A percentile compares a stretch with the other conserved stretches of the same genome.
phyloP scores from a whole-genome alignment of 1,139 yeast species.

The Cylindricascospora bacillispora region DNA sequence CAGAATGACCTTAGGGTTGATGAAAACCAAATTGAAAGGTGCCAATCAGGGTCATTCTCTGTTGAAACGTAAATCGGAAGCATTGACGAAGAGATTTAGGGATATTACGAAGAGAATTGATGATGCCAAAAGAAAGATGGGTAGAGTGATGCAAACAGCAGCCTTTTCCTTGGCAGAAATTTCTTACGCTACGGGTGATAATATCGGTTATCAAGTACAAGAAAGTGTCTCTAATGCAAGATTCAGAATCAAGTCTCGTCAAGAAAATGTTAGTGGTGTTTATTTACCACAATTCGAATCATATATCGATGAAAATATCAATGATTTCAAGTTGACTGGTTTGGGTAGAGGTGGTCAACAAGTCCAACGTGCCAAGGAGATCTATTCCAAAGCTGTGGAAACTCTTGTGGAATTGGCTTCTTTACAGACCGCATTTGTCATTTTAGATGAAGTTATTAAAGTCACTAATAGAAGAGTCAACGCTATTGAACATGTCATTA shows the following conservation, averaged over 20 bases:
- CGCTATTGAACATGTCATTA: slow-evolving; percentile 96
- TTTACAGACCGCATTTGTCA: slow-evolving; percentile 87
- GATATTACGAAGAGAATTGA: slow-evolving; percentile 91
- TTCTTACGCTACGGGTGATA: slow-evolving; percentile 92
- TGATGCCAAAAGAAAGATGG: slow-evolving; percentile 94
- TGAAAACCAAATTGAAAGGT: slow-evolving; percentile 93
- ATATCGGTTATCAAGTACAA: slow-evolving; percentile 88
- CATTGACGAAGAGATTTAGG: slow-evolving; percentile 88
- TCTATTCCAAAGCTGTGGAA: slow-evolving; percentile 90
- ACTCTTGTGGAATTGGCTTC: slow-evolving; percentile 93
- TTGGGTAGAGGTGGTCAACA: slow-evolving; percentile 98
- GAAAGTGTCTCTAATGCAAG: slow-evolving; percentile 87
- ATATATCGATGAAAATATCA: slow-evolving; percentile 67
- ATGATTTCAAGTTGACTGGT: slow-evolving; percentile 93
- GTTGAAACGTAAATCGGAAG: slow-evolving; percentile 91
- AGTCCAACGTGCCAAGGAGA: slow-evolving; percentile 86
- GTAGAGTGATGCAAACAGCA: slow-evolving; percentile 96
- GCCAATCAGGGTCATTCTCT: slow-evolving; percentile 94
- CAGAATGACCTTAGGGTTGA: slow-evolving; percentile 88
- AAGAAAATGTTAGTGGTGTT: slow-evolving; percentile 95
- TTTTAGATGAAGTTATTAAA: slow-evolving; percentile 92
- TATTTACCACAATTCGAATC: slow-evolving; percentile 86
- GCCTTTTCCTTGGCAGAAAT: slow-evolving; percentile 96
- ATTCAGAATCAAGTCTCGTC: slow-evolving; percentile 80
- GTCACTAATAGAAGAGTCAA: slow-evolving; percentile 97